Evolutionary conservation across 352 stramenopile species (phyloP).

Genomic region (Pseudoperonospora humuli): DNA sequence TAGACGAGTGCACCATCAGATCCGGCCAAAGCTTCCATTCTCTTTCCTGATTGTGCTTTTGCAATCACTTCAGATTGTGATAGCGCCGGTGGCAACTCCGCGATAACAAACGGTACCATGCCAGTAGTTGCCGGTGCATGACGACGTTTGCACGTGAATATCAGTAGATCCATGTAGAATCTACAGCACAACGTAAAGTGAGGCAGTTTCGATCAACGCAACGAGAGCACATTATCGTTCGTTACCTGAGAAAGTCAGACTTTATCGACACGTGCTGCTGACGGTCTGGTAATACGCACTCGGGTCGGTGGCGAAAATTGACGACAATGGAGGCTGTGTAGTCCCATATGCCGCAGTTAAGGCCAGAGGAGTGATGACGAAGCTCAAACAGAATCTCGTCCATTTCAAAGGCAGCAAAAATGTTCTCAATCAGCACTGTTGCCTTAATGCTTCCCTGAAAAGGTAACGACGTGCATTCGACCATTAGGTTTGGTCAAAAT

Average conservation of each 20-base stretch:
- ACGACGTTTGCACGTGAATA: conserved; percentile 90
- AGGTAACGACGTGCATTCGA: not conserved
- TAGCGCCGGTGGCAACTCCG: conserved; percentile 70
- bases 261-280: conserved; percentile 70
- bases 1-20: conserved; percentile 93
- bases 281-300: conserved; percentile 90
- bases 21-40: conserved; percentile 76
- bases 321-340: conserved; percentile 96
- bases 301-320: conserved; percentile 74
- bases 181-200: conserved; percentile 7
- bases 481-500: not conserved
- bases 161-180: conserved; percentile 90
- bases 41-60: conserved; percentile 79
- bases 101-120: conserved; percentile 93
- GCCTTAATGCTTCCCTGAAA: conserved; percentile 69
- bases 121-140: conserved; percentile 91
- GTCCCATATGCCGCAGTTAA: conserved; percentile 97
- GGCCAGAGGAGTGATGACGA: conserved; percentile 88
- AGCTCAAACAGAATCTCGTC: conserved; percentile 95
- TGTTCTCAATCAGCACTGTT: conserved; percentile 94
- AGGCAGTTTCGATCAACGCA: not conserved
- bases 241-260: conserved; percentile 48
- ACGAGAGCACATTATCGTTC: conserved; percentile 1
- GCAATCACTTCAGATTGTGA: conserved; percentile 63
- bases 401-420: conserved; percentile 96